phyloP scores from a whole-genome alignment of 2,329 filamentous ascomycete species.

The Ceratocystis eucalypticola region DNA sequence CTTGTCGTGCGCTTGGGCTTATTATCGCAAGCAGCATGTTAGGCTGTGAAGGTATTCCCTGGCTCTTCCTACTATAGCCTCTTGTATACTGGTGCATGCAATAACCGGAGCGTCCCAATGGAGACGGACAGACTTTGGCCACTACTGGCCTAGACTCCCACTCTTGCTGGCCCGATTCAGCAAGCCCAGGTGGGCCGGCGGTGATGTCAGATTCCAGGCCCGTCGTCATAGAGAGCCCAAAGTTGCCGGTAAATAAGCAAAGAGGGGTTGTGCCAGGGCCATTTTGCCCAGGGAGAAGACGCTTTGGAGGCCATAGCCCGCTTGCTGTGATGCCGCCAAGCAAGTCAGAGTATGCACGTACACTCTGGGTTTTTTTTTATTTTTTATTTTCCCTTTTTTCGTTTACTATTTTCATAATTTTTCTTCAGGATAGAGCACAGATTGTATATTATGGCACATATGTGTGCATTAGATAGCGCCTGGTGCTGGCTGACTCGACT shows the following conservation, averaged over 20 bases:
- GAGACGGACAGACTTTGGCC: neutral
- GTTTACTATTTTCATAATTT: too few species aligned
- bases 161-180: neutral
- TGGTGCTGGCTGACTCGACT: neutral
- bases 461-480: neutral
- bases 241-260: neutral
- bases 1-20: neutral
- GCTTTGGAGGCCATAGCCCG: neutral
- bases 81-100: neutral
- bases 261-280: neutral
- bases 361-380: neutral
- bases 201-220: slow-evolving; percentile 4
- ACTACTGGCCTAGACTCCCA: neutral
- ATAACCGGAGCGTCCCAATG: neutral
- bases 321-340: neutral
- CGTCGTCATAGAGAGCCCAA: neutral
- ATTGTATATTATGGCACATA: neutral
- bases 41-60: neutral
- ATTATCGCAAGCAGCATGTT: neutral
- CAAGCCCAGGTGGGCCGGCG: neutral
- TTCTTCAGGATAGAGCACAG: neutral
- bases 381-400: too few species aligned
- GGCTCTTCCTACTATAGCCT: neutral
- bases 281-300: neutral
- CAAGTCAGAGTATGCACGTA: neutral